Conservation (phyloP, 441 rosid species). For the Omphalea diandra region DNA sequence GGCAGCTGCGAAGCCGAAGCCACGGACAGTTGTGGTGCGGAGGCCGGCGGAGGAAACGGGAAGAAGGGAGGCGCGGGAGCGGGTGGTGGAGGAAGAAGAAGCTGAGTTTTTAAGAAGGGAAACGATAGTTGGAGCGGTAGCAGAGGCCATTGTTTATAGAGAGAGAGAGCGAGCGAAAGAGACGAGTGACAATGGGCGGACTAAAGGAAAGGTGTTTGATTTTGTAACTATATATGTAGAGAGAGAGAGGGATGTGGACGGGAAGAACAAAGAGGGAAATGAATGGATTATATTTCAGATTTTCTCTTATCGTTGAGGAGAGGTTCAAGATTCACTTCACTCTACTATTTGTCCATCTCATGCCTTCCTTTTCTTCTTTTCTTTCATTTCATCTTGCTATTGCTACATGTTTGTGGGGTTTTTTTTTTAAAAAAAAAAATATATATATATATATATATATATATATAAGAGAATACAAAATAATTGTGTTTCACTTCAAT, state of each 20-base stretch:
- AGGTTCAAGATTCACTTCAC: slow-evolving; percentile 45
- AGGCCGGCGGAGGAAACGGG: slow-evolving; percentile 36
- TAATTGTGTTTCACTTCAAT: too few relatives aligned
- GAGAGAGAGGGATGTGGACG: slow-evolving; percentile 35
- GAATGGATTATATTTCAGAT: slow-evolving; percentile 30
- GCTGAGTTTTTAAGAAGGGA: slow-evolving; percentile 54
- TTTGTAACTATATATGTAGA: too few relatives aligned
- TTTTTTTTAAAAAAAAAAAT: too few relatives aligned
- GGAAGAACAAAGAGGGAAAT: slow-evolving; percentile 20
- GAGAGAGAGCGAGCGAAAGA: background rate
- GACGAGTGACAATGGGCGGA: too few relatives aligned
- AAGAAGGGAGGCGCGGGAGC: slow-evolving; percentile 41
- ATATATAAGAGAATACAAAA: too few relatives aligned
- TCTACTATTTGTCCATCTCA: too few relatives aligned
- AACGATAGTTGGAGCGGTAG: slow-evolving; percentile 54
- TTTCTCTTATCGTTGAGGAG: slow-evolving; percentile 56
- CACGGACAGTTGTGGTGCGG: slow-evolving; percentile 29
- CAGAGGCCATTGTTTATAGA: slow-evolving; percentile 56
- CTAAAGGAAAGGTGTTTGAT: too few relatives aligned
- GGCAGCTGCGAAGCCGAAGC: slow-evolving; percentile 56
- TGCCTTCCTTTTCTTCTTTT: too few relatives aligned
- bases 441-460: too few relatives aligned
- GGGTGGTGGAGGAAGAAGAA: slow-evolving; percentile 32
- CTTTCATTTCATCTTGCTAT: too few relatives aligned
- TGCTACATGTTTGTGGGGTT: too few relatives aligned